phyloP scores from a whole-genome alignment of 306 rosid genomes.

The Urtica urens region DNA sequence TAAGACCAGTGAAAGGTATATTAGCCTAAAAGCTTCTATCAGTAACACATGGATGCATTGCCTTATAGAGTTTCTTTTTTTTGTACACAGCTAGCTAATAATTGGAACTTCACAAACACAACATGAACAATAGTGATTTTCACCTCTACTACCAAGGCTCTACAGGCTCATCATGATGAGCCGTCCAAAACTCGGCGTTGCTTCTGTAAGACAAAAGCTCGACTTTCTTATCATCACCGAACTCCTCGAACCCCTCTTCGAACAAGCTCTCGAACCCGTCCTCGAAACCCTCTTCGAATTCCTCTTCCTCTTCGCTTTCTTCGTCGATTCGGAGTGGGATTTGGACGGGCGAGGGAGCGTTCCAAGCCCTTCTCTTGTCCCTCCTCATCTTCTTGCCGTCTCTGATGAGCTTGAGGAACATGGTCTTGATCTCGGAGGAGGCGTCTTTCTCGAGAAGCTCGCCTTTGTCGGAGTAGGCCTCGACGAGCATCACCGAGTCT shows the following conservation, averaged over 20 bases:
- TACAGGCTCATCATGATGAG: conserved; percentile 26
- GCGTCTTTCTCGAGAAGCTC: conserved; percentile 51
- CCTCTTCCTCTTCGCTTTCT: conserved; percentile 17
- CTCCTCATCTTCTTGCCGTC: conserved; percentile 65
- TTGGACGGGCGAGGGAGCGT: conserved; percentile 17
- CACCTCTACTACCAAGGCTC: conserved; percentile 95
- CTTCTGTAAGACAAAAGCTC: conserved; percentile 16
- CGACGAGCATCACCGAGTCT: conserved; percentile 71
- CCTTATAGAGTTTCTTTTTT: too few relatives aligned
- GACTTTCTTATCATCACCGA: conserved; percentile 9
- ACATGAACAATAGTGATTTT: too few relatives aligned
- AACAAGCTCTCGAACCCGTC: conserved; percentile 72
- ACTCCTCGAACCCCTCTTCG: conserved; percentile 36
- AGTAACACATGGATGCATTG: too few relatives aligned
- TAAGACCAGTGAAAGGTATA: too few relatives aligned
- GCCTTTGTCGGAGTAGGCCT: conserved; percentile 76
- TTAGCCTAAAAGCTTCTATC: too few relatives aligned
- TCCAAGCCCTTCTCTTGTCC: conserved; percentile 38
- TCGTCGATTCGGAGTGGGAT: conserved; percentile 6
- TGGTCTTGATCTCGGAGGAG: conserved; percentile 34
- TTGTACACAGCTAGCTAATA: too few relatives aligned
- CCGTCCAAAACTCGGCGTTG: conserved; percentile 43
- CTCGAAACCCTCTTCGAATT: conserved; percentile 50
- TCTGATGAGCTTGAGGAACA: conserved; percentile 54
- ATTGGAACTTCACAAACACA: too few relatives aligned